These are phyloP conservation scores for Colletotrichum sp. DNA, from an alignment of 2,329 filamentous ascomycete genomes.

Conservation along the genomic window DNA sequence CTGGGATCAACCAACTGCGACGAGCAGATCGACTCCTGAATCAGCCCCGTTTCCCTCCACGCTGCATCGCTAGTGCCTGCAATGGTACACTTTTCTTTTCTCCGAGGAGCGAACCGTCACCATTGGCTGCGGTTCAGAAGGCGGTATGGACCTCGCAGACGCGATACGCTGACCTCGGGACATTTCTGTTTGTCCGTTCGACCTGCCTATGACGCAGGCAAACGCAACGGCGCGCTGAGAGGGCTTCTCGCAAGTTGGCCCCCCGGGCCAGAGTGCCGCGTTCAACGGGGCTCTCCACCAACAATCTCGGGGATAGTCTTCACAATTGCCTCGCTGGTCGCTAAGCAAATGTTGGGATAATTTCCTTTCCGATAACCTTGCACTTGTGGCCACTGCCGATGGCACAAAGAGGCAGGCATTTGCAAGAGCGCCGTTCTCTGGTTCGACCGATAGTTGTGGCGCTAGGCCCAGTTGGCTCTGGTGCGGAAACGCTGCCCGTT, in stretches of 20 bases:
- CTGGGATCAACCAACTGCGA: not conserved
- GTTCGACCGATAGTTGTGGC: constrained; percentile 18
- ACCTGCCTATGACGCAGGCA: not conserved
- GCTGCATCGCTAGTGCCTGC: not conserved
- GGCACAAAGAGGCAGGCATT: not conserved
- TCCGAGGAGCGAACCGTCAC: not conserved
- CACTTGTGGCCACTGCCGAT: not conserved
- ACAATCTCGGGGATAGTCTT: constrained; percentile 19
- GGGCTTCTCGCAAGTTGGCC: not conserved
- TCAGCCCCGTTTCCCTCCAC: not conserved
- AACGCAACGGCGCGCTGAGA: not conserved
- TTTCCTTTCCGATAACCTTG: constrained; percentile 15
- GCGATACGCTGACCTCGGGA: not conserved
- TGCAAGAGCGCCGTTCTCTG: not conserved
- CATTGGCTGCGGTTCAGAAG: not conserved
- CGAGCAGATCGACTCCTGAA: not conserved
- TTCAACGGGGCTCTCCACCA: not conserved
- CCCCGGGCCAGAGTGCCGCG: not conserved
- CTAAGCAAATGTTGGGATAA: not conserved
- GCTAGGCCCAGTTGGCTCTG: constrained; percentile 14
- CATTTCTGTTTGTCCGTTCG: not conserved
- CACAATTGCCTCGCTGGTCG: constrained; percentile 9
- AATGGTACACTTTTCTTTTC: not conserved
- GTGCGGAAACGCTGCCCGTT: constrained; percentile 21
- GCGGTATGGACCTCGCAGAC: not conserved